Conservation (phyloP, 306 rosid species). For the Acacia crassicarpa region DNA sequence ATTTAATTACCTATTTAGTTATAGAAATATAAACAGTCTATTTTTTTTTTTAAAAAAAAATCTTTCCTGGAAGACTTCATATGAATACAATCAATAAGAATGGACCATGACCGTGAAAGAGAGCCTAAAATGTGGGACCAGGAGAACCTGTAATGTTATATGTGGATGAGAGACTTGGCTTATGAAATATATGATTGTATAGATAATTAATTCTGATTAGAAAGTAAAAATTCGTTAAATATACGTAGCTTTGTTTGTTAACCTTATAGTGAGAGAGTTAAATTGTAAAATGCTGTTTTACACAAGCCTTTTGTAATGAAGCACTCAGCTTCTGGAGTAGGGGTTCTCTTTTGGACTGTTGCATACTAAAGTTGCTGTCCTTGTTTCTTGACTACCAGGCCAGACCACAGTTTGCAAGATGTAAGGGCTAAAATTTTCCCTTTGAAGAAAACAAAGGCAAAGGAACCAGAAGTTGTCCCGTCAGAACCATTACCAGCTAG, state of each 20-base stretch:
- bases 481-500: constrained; percentile 62
- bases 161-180: background rate
- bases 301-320: constrained; percentile 25
- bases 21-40: constrained; percentile 16
- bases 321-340: constrained; percentile 11
- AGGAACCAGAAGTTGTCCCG: constrained; percentile 57
- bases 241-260: background rate
- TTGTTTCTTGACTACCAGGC: constrained; percentile 59
- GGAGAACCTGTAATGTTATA: background rate
- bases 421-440: constrained; percentile 88
- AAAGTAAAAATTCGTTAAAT: background rate
- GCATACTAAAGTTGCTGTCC: constrained; percentile 24
- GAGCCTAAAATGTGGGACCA: background rate
- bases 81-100: constrained; percentile 9
- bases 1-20: constrained; percentile 14
- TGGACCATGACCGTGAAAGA: constrained; percentile 16
- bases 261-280: too few relatives aligned
- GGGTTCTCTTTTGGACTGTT: constrained; percentile 17
- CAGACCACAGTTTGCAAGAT: constrained; percentile 89
- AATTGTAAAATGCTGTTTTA: background rate
- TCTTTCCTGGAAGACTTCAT: constrained; percentile 16
- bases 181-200: background rate
- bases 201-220: constrained; percentile 11
- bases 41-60: too few relatives aligned
- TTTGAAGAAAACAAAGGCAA: constrained; percentile 61